Evolutionary conservation across 331 rosid genomes (phyloP).

Genomic region (Quercus lobata): DNA sequence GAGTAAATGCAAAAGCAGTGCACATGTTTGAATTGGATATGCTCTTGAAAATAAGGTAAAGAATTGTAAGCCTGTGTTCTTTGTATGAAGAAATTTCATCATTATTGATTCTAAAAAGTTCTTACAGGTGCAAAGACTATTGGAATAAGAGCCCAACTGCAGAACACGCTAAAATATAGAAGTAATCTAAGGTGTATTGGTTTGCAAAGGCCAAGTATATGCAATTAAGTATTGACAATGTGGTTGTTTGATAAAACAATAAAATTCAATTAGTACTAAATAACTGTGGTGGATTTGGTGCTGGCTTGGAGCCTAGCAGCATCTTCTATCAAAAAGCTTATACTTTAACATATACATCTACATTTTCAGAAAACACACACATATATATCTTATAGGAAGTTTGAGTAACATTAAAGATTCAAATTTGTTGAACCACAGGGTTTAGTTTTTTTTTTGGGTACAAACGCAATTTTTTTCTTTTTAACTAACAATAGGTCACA

Average conservation of each 20-base stretch:
- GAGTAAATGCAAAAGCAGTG: conserved; percentile 57
- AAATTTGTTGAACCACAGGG: no score
- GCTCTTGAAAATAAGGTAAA: conserved; percentile 69
- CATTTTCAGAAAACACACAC: no score
- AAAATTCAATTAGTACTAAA: background rate
- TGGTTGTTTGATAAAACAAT: conserved; percentile 9
- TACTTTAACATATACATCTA: background rate
- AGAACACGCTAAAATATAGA: conserved; percentile 43
- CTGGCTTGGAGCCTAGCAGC: background rate
- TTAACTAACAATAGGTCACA: no score
- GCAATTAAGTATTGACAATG: conserved; percentile 31
- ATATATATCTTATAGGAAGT: no score
- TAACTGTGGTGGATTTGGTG: background rate
- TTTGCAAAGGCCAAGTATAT: conserved; percentile 45
- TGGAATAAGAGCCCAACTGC: conserved; percentile 62
- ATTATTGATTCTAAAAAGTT: conserved; percentile 9
- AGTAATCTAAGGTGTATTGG: conserved; percentile 71
- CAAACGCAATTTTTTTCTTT: no score
- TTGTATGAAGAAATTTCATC: background rate
- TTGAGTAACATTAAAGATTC: no score
- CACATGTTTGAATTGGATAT: conserved; percentile 70
- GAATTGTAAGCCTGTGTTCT: background rate
- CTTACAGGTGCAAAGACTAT: conserved; percentile 50
- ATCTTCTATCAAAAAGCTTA: background rate
- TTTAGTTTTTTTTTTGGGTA: no score